phyloP scores from a whole-genome alignment of 176 grass and related monocot genomes.

The Bromus sterilis region DNA sequence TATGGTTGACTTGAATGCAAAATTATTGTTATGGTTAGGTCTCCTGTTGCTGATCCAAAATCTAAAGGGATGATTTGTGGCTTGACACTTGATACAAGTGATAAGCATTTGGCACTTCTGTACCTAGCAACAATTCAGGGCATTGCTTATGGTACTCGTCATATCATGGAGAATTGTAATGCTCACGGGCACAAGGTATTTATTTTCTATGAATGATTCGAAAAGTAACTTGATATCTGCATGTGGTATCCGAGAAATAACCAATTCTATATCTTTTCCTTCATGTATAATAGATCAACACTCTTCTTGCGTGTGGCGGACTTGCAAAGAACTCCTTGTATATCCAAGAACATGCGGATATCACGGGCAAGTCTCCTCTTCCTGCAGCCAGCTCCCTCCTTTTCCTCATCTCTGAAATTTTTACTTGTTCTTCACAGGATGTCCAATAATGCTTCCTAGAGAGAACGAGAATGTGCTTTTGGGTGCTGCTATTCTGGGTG shows the following conservation, averaged over 20 bases:
- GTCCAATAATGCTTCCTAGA: conserved; percentile 75
- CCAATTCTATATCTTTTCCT: conserved; percentile 3
- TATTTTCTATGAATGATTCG: conserved; percentile 2
- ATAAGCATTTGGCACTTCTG: conserved; percentile 67
- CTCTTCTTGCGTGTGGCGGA: conserved; percentile 73
- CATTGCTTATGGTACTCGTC: conserved; percentile 82
- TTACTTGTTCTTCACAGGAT: conserved; percentile 41
- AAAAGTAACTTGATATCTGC: neutral
- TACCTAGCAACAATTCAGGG: conserved; percentile 89
- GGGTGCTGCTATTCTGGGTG: conserved; percentile 78
- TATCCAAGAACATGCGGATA: conserved; percentile 95
- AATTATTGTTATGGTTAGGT: conserved; percentile 41
- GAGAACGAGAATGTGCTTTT: conserved; percentile 92
- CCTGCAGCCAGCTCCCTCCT: neutral
- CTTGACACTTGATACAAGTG: conserved; percentile 81
- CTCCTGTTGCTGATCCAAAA: conserved; percentile 83
- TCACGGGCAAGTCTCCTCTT: conserved; percentile 40
- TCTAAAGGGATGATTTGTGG: conserved; percentile 82
- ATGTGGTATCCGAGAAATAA: too few species aligned
- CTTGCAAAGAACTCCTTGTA: conserved; percentile 82
- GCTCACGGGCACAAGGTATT: conserved; percentile 76
- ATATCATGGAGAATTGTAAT: conserved; percentile 92
- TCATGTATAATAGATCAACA: conserved; percentile 58
- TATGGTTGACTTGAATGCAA: neutral
- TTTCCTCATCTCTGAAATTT: conserved; percentile 2